Base-by-base conservation (phyloP, 1,284 basidiomycete genomes). In the Ustilago nuda region DNA sequence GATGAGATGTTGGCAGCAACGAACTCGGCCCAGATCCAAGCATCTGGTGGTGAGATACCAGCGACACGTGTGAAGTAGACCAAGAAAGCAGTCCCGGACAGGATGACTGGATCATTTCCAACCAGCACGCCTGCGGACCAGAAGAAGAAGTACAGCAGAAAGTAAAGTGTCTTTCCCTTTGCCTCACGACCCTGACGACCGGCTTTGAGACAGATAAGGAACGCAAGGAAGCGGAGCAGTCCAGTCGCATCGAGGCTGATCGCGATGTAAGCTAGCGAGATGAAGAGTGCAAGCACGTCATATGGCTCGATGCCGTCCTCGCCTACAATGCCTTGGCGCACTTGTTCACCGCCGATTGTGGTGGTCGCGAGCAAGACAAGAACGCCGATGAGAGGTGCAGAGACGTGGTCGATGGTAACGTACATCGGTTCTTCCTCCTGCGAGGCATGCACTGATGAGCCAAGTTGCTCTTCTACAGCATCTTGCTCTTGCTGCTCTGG, bases 171-270 rank as follows among this genome's bases (percentile, higher is more conserved):
- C 72, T 88, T 89, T n/a, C 80, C 81, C 23, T 71, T 76, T 1
- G 66, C 75, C 15, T 79, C 72, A 7, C 69, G 56, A 23, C 79
- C 79, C 35, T 71, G 65, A 6, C 66, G 51, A 23, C 80, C 78
- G 0, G 76, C 78, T 54, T 80, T 80, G 56, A 74, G 60, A 30
- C 75, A 77, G 58, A 77, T 73, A 32, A 77, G 56, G 39, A 80
- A 76, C 0, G 95, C 95, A 2, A 95, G 90, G 54, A 92, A 93
- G 52, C 92, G 91, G 5, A 98, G 89, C 12, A 96, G 88, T 2
- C 96, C 95, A 0, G 94, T 95, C 8, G 92, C 90, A 82, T 99
- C 95, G 43, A 98, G 89, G 0, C 94, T 94, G 56, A 98, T 92
- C 4, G 95, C 92, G 87, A 98, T 92, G 87, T 98, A 99, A 0